Evolutionary conservation across 2,329 filamentous ascomycete genomes (phyloP), one percentile per base, ranked within the genome.

Genomic region (Chalara sp.): DNA sequence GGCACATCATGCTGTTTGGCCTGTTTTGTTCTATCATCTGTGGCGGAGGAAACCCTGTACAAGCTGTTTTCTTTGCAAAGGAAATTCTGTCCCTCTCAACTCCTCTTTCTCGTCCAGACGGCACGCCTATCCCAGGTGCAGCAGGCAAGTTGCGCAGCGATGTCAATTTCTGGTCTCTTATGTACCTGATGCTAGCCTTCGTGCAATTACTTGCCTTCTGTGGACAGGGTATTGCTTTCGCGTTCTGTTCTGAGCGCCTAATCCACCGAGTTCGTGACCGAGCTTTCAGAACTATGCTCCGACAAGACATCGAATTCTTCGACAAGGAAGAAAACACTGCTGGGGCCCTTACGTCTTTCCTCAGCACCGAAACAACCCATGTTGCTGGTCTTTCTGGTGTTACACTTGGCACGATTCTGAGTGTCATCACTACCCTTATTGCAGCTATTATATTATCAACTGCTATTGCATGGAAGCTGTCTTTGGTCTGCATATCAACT

Each of bases 241-340:
- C 89, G 13, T 83, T 83, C 62, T 91, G 88, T 70, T 93, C 89
- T n/a, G 89, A 95, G 71, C 79, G 83, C 40, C 78, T 97, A 29
- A 80, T 96, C 49, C 87, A 89, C 65, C 83, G 89, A 21, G 89
- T 92, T 1, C 82, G 93, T 60, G 83, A 93, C 67, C 76, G 76
- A 51, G 87, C 90, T 6, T 96, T 99, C 74, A 79, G 91, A 32
- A 78, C 85, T 29, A 89, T 97, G 73, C 80, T 97, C 47, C 87
- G 91, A 57, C 92, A 97, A 68, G 93, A 97, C 56, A 91, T 97
- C 52, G 75, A 83, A 31, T 97, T 91, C 68, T 99, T 96, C 61
- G 93, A 97, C 67, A 78, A 76, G 43, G 88, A 95, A 56, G 86
- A 93, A 67, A 95, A 97, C 66, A 90, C 87, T 6, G 84, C 89